Conservation (phyloP, 1,284 basidiomycete species). For the Apiotrichum siamense region DNA sequence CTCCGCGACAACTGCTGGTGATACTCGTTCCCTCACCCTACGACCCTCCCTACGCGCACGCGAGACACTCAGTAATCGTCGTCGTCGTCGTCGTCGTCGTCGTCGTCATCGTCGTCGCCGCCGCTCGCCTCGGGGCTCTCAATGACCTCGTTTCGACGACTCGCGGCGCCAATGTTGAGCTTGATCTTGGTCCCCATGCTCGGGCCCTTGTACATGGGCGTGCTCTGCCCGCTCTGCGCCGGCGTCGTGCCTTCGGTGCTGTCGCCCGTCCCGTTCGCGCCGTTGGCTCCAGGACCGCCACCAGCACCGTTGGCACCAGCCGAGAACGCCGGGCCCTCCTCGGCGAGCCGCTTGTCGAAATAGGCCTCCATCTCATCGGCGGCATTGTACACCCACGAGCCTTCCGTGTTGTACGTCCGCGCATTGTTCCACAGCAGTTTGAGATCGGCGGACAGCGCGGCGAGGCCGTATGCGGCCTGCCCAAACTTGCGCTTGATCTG, state of each 20-base stretch:
- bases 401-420: conserved; percentile 65
- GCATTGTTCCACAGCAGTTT: conserved; percentile 88
- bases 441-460: conserved; percentile 71
- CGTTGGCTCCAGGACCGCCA: no score
- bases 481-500: conserved; percentile 78
- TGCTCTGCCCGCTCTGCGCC: conserved; percentile 34
- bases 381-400: conserved; percentile 85
- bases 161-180: conserved; percentile 28
- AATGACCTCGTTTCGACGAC: conserved; percentile 16
- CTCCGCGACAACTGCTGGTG: background rate
- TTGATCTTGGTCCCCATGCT: conserved; percentile 33
- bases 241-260: conserved; percentile 19
- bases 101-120: conserved; percentile 23
- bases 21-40: background rate
- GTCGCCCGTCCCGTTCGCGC: conserved; percentile 2
- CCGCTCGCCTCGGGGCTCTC: conserved; percentile 22
- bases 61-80: conserved; percentile 15
- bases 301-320: background rate
- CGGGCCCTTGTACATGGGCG: conserved; percentile 42
- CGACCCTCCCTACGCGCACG: no score
- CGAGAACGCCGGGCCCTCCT: conserved; percentile 24
- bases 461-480: conserved; percentile 68
- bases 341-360: conserved; percentile 56
- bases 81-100: conserved; percentile 15
- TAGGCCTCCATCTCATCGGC: conserved; percentile 86